Conservation (phyloP, 2,329 filamentous ascomycete species). For the Volutella citrinella region DNA sequence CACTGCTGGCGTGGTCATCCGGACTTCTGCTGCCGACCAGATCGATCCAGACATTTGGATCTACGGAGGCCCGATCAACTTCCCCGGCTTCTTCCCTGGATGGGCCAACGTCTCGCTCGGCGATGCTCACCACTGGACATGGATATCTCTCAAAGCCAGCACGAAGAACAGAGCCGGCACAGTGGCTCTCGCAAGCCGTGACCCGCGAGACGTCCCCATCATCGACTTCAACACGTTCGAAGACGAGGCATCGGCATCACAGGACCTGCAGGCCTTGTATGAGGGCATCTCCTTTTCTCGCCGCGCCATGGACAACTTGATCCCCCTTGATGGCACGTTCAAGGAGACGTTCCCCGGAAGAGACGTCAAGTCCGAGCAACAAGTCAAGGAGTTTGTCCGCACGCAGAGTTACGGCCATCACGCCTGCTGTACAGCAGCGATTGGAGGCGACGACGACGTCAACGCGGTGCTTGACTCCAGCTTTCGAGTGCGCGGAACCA, state of each 20-base stretch:
- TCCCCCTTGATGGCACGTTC: slow-evolving; percentile 38
- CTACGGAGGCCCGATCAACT: slow-evolving; percentile 52
- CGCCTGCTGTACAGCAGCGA: slow-evolving; percentile 53
- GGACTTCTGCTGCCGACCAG: slow-evolving; percentile 30
- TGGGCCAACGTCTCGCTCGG: slow-evolving; percentile 44
- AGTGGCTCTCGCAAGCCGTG: slow-evolving; percentile 56
- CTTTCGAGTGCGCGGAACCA: slow-evolving; percentile 55
- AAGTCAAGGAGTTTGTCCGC: slow-evolving; percentile 40
- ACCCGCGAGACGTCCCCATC: slow-evolving; percentile 61
- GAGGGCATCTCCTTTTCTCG: slow-evolving; percentile 48
- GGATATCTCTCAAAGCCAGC: slow-evolving; percentile 49
- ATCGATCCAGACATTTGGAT: slow-evolving; percentile 54
- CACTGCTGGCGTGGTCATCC: slow-evolving; percentile 43
- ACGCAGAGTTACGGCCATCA: slow-evolving; percentile 42
- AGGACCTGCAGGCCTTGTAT: slow-evolving; percentile 37
- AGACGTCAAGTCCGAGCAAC: slow-evolving; percentile 35
- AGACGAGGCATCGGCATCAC: slow-evolving; percentile 31
- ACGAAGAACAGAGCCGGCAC: slow-evolving; percentile 57
- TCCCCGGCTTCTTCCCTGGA: slow-evolving; percentile 55
- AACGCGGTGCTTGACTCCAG: slow-evolving; percentile 55
- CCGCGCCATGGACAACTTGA: slow-evolving; percentile 31
- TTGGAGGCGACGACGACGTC: slow-evolving; percentile 51
- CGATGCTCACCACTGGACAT: slow-evolving; percentile 39
- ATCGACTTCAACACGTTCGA: slow-evolving; percentile 59
- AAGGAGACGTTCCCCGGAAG: slow-evolving; percentile 35